phyloP scores from a whole-genome alignment of 371 early-diverging fungal species.

The Mortierella sp. region DNA sequence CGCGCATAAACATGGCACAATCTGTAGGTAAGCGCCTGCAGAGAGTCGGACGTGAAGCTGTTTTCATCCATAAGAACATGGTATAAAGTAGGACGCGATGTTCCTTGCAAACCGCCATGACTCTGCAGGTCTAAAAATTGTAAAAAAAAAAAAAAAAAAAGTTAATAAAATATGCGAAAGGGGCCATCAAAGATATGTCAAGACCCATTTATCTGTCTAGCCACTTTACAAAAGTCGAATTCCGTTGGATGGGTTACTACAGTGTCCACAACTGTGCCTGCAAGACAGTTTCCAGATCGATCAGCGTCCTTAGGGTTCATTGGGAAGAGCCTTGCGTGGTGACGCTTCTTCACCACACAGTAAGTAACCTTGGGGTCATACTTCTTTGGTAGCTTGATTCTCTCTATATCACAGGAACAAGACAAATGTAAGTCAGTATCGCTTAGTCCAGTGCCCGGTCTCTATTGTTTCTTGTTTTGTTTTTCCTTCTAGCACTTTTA shows the following conservation, averaged over 20 bases:
- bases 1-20: constrained; percentile 84
- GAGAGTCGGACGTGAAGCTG: constrained; percentile 77
- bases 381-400: not conserved
- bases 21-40: constrained; percentile 88
- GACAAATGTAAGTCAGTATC: not conserved
- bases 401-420: not conserved
- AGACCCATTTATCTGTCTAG: not conserved
- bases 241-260: constrained; percentile 62
- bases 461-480: not conserved
- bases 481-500: not conserved
- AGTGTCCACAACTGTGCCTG: constrained; percentile 73
- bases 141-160: not conserved
- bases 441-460: not conserved
- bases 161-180: not conserved
- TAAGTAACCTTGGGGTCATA: constrained; percentile 66
- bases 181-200: not conserved
- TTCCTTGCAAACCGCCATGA: constrained; percentile 94
- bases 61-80: constrained; percentile 90
- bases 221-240: constrained; percentile 65
- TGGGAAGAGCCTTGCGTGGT: constrained; percentile 73
- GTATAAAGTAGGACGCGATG: constrained; percentile 93
- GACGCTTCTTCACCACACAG: constrained; percentile 80
- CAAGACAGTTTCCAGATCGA: constrained; percentile 64
- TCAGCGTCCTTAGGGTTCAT: constrained; percentile 54
- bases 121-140: constrained; percentile 61